These are phyloP conservation scores for Talaromyces sp. DNA, from an alignment of 2,329 filamentous ascomycete species.

Conservation along the genomic window DNA sequence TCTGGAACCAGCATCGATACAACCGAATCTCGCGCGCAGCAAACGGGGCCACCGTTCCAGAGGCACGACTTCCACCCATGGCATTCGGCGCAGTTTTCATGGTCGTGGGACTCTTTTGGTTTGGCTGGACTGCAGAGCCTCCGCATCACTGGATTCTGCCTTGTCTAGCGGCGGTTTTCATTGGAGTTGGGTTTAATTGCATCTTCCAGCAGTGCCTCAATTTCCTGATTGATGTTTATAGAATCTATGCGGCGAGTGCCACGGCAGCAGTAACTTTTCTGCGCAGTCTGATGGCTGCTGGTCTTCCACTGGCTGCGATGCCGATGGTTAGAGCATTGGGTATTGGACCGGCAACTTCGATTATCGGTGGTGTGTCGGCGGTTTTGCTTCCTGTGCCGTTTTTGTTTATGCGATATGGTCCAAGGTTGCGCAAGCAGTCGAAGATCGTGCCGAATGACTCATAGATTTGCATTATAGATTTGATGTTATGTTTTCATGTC, in stretches of 20 bases:
- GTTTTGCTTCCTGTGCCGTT: conserved; percentile 46
- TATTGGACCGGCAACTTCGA: conserved; percentile 43
- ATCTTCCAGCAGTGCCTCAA: conserved; percentile 51
- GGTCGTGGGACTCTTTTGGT: conserved; percentile 16
- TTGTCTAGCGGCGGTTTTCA: conserved; percentile 31
- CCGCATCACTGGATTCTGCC: conserved; percentile 16
- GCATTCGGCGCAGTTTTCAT: conserved; percentile 15
- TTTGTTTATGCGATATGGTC: conserved; percentile 31
- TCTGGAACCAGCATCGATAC: conserved; percentile 42
- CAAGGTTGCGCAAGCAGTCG: not conserved
- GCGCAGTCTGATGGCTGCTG: conserved; percentile 42
- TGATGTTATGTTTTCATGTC: not conserved
- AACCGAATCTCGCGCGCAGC: conserved; percentile 32
- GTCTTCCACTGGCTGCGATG: conserved; percentile 37
- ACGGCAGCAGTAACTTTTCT: conserved; percentile 48
- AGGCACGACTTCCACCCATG: not conserved
- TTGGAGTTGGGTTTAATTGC: conserved; percentile 49
- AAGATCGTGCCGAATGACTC: not conserved
- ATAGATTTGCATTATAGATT: not conserved
- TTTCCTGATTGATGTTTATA: conserved; percentile 45
- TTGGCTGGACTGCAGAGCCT: conserved; percentile 17
- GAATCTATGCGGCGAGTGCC: conserved; percentile 44
- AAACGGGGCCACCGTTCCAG: conserved; percentile 21
- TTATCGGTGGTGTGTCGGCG: conserved; percentile 44
- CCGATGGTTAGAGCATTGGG: conserved; percentile 46